Percentiles rank a stretch among this genome's conserved stretches.
Conservation (phyloP, 1,139 yeast genomes). For the Suhomyces terraborum region DNA sequence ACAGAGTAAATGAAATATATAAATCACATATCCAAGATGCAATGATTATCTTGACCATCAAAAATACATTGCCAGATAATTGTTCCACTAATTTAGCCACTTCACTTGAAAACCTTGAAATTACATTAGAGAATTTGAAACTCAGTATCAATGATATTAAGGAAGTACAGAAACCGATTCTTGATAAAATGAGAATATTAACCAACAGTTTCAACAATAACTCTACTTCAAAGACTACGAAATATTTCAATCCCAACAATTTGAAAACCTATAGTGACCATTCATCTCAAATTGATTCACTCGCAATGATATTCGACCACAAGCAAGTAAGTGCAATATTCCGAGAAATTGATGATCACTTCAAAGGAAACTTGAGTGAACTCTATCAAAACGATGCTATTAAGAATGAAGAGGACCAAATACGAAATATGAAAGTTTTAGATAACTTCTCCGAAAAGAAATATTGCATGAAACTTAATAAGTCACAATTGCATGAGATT, state of each 20-base stretch:
- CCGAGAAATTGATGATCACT: slow-evolving; percentile 18
- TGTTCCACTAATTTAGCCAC: slow-evolving; percentile 25
- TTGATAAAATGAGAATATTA: slow-evolving; percentile 36
- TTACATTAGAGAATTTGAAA: slow-evolving; percentile 22
- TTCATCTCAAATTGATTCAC: slow-evolving; percentile 18
- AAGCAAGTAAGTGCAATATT: slow-evolving; percentile 26
- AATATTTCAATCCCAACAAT: slow-evolving; percentile 13
- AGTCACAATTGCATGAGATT: slow-evolving; percentile 13
- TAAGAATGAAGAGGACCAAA: slow-evolving; percentile 29
- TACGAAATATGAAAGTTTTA: slow-evolving; percentile 27
- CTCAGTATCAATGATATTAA: slow-evolving; percentile 31
- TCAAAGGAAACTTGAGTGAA: slow-evolving; percentile 3
- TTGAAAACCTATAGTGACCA: slow-evolving; percentile 13
- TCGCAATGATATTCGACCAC: slow-evolving; percentile 24
- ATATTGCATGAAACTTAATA: slow-evolving; percentile 20
- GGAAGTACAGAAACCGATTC: slow-evolving; percentile 38
- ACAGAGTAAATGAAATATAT: slow-evolving; percentile 29
- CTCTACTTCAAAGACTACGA: slow-evolving; percentile 12
- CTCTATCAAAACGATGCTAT: slow-evolving; percentile 6
- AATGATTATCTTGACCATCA: slow-evolving; percentile 23
- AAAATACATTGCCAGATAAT: slow-evolving; percentile 19
- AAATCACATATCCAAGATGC: slow-evolving; percentile 29
- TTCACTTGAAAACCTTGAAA: slow-evolving; percentile 25
- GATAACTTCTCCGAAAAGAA: slow-evolving; percentile 26
- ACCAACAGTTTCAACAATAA: slow-evolving; percentile 28